Evolutionary conservation across 495 filamentous ascomycete species (phyloP), one percentile per base, ranked within the genome.

Genomic region (Hyaloscypha hepaticicola): DNA sequence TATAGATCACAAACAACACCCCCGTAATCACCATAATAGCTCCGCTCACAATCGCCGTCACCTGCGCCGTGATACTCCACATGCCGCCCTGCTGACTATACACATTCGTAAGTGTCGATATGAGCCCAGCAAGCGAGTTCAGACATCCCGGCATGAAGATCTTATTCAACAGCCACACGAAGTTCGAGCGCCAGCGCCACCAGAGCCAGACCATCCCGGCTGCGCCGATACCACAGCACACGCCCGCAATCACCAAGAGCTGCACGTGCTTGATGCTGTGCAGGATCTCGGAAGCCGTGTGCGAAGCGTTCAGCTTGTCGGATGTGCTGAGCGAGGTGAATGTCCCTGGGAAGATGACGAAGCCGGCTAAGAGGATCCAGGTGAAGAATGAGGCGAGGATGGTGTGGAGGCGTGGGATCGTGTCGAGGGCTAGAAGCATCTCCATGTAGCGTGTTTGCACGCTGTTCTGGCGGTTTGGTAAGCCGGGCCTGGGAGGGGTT

Each of bases 31-130:
- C 63, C 51, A 75, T 65, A 51, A 66, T 55, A 0, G 34, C 31
- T 0, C 55, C 70, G 33, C 74, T 73, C 0, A 77, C 71, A 33
- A 74, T 64, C 0, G 73, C 65, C 8, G 77, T 79, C 1, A 78
- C 69, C 34, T 77, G 71, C 5, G 80, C 81, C 57, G 78, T 82
- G 11, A 79, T 70, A 28, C 74, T 75, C 78, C 77, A 83, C 14
- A 72, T 61, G 5, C 82, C 79, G 1, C 70, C 55, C 50, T 81
- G 77, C 38, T 79, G 74, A 22, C 75, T 69, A 64, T 84, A 85
- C 9, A 86, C 75, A 69, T 74, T 79, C 16, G 78, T 71, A 9
- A 85, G 58, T n/a, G 82, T 82, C 16, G 74, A 73, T 9, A 84
- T 66, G 8, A 83, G 58, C 0, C 83, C 82, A n/a, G 77, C 80